Evolutionary conservation across 2,329 filamentous ascomycete genomes (phyloP).

Genomic region (Byssochlamys sp.): DNA sequence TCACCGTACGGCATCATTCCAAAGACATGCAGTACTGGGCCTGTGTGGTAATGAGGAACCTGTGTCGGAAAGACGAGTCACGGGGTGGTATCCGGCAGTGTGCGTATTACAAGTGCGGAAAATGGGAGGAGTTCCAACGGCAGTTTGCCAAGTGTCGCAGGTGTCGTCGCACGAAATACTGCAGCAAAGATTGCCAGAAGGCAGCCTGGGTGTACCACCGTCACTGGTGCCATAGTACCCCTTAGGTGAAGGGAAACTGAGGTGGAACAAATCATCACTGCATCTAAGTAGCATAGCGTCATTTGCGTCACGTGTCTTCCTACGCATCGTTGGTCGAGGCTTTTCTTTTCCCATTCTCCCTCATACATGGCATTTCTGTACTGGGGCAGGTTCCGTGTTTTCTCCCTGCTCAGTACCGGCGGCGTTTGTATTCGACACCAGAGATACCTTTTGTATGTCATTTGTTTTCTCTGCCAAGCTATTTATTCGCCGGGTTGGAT

Average conservation of each 20-base stretch:
- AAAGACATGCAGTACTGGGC: conserved; percentile 99
- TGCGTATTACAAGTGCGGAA: conserved; percentile 94
- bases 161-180: conserved; percentile 94
- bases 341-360: not conserved
- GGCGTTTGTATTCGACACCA: conserved; percentile 25
- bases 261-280: not conserved
- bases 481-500: not conserved
- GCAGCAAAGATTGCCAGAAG: conserved; percentile 99
- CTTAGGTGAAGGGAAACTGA: conserved; percentile 5
- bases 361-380: conserved; percentile 6
- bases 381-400: conserved; percentile 3
- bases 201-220: conserved; percentile 96
- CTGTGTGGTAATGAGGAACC: conserved; percentile 94
- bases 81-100: conserved; percentile 91
- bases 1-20: conserved; percentile 87
- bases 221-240: conserved; percentile 69
- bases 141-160: conserved; percentile 97
- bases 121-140: conserved; percentile 92
- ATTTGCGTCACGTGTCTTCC: conserved; percentile 3
- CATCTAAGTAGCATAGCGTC: conserved; percentile 4
- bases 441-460: conserved; percentile 31
- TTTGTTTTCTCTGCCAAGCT: conserved; percentile 2
- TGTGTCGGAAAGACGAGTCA: conserved; percentile 94
- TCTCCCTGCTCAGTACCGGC: conserved; percentile 11
- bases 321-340: conserved; percentile 1